Conservation (phyloP, 805 yeast species). For the Yarrowia yakushimensis region DNA sequence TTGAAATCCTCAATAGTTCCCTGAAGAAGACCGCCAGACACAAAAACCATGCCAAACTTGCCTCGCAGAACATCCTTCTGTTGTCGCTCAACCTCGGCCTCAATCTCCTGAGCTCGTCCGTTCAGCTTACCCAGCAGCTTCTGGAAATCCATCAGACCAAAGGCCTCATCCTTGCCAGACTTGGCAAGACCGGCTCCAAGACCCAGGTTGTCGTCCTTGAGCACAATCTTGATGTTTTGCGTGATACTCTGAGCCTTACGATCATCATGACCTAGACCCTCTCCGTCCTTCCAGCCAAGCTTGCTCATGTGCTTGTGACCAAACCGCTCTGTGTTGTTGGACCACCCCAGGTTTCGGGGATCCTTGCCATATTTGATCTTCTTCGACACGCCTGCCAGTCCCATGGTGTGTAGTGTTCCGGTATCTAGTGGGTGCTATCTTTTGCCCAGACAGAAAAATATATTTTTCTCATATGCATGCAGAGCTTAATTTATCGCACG, state of each 20-base stretch:
- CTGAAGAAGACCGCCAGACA: constrained; percentile 74
- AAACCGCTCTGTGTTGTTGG: constrained; percentile 65
- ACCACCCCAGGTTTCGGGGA: constrained; percentile 94
- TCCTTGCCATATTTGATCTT: constrained; percentile 87
- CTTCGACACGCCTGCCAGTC: constrained; percentile 58
- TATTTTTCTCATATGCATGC: constrained; percentile 3
- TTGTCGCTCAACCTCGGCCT: constrained; percentile 52
- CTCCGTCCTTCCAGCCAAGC: constrained; percentile 91
- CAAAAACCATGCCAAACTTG: constrained; percentile 83
- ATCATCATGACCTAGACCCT: constrained; percentile 65
- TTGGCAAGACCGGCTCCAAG: constrained; percentile 64
- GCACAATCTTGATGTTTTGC: constrained; percentile 74
- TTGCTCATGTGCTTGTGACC: constrained; percentile 82
- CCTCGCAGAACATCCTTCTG: constrained; percentile 72
- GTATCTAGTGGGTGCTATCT: not conserved
- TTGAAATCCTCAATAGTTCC: constrained; percentile 73
- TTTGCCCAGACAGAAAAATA: not conserved
- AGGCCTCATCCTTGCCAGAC: constrained; percentile 70
- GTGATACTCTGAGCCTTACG: constrained; percentile 55
- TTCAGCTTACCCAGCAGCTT: constrained; percentile 82
- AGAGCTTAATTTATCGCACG: constrained; percentile 17
- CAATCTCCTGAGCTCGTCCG: constrained; percentile 67
- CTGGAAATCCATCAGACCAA: constrained; percentile 92
- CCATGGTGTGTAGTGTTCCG: constrained; percentile 34
- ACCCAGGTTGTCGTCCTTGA: constrained; percentile 82